A percentile compares a stretch with the other conserved stretches of the same genome.
phyloP scores from a whole-genome alignment of 2,329 filamentous ascomycete species.

The Plectosphaerella plurivora region DNA sequence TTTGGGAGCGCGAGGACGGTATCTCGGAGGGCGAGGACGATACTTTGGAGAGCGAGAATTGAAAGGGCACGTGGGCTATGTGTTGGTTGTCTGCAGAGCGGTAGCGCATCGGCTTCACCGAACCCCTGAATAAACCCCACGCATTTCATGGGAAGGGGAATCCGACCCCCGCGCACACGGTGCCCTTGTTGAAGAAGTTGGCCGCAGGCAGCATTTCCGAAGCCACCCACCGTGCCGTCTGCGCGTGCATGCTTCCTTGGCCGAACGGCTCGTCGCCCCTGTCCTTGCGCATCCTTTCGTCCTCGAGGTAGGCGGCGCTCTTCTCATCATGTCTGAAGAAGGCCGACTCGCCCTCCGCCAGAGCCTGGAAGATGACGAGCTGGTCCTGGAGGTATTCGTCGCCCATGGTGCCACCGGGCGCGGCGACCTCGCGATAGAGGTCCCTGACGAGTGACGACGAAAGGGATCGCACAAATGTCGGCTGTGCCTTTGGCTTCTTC shows the following conservation, averaged over 20 bases:
- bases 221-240: constrained; percentile 57
- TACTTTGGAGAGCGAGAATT: too few relatives aligned
- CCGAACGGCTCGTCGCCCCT: constrained; percentile 47
- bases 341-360: constrained; percentile 47
- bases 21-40: too few relatives aligned
- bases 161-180: constrained; percentile 42
- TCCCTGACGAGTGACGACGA: constrained; percentile 34
- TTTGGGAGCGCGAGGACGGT: too few relatives aligned
- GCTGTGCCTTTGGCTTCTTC: constrained; percentile 28
- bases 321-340: constrained; percentile 28
- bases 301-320: constrained; percentile 12
- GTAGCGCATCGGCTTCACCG: neutral
- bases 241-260: constrained; percentile 50
- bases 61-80: too few relatives aligned
- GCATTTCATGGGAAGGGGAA: constrained; percentile 8
- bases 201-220: constrained; percentile 43
- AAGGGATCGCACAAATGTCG: constrained; percentile 16
- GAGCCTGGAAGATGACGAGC: constrained; percentile 54
- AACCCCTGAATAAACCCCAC: neutral
- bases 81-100: too few relatives aligned
- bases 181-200: constrained; percentile 47
- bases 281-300: constrained; percentile 32
- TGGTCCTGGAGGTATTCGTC: constrained; percentile 60
- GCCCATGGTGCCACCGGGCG: constrained; percentile 39
- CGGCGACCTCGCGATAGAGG: constrained; percentile 28